Percentiles rank a stretch among this genome's conserved stretches.
phyloP scores from a whole-genome alignment of 192 early-diverging fungal species.

The Dissophora globulifera region DNA sequence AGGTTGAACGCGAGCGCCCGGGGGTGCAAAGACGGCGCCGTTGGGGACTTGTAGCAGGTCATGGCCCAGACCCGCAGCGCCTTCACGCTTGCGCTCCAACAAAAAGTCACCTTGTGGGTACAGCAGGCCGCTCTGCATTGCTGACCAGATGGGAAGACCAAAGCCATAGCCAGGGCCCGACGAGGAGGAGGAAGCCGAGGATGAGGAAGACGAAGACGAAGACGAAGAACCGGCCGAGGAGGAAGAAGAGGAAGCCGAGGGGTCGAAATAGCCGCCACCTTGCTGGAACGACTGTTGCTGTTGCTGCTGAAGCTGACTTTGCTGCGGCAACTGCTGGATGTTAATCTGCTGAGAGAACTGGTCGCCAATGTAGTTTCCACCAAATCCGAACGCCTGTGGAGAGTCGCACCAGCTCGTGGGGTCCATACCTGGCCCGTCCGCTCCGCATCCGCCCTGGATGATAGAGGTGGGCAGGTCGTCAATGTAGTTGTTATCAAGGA shows the following conservation, averaged over 20 bases:
- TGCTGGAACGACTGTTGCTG: constrained; percentile 26
- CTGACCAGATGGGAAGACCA: constrained; percentile 10
- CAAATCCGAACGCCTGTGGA: constrained; percentile 18
- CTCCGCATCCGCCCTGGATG: constrained; percentile 25
- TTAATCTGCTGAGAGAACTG: constrained; percentile 32
- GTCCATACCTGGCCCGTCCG: constrained; percentile 20
- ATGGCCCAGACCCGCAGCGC: constrained; percentile 17
- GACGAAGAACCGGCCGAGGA: constrained; percentile 15
- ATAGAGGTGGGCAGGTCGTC: constrained; percentile 30
- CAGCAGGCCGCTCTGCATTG: constrained; percentile 6
- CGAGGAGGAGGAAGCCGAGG: constrained; percentile 17
- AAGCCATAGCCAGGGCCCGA: constrained; percentile 11
- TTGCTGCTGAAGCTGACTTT: not conserved
- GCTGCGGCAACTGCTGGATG: constrained; percentile 8
- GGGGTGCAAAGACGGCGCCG: constrained; percentile 3
- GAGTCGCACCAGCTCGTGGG: constrained; percentile 24
- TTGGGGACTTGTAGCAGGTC: constrained; percentile 4
- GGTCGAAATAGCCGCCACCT: constrained; percentile 13
- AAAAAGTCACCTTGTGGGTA: constrained; percentile 29
- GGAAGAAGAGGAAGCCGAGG: constrained; percentile 19
- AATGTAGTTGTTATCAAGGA: constrained; percentile 29
- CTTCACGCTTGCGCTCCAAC: constrained; percentile 44
- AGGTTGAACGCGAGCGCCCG: constrained; percentile 13
- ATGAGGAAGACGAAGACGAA: constrained; percentile 16
- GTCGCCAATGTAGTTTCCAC: constrained; percentile 17